Evolutionary conservation across 768 basidiomycete species (phyloP).

Genomic region (Tremella fuciformis): DNA sequence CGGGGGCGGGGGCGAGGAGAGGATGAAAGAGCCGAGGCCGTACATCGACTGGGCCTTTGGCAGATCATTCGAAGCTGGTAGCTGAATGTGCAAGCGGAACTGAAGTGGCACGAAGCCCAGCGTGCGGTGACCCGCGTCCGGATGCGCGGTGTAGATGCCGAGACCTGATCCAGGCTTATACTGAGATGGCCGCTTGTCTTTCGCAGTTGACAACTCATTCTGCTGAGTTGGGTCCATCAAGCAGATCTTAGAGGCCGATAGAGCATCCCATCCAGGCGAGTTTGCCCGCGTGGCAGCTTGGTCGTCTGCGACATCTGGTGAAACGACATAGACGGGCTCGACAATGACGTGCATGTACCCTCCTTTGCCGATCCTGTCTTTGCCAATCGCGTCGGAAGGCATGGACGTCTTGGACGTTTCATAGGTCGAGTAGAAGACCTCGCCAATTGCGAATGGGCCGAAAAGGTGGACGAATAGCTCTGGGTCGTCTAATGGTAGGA

Average conservation of each 20-base stretch:
- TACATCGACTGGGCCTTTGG: not conserved
- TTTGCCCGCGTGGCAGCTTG: not conserved
- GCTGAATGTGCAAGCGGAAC: conserved; percentile 1
- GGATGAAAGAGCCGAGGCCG: not conserved
- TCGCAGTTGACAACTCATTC: not conserved
- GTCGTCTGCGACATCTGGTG: not conserved
- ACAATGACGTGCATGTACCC: conserved; percentile 1
- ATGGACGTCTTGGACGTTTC: not conserved
- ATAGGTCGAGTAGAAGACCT: conserved; percentile 3
- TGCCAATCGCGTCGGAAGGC: not conserved
- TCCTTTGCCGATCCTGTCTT: not conserved
- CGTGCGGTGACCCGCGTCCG: no score
- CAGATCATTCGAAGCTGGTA: not conserved
- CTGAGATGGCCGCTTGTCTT: not conserved
- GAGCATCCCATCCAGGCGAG: not conserved
- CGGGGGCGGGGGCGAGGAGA: not conserved
- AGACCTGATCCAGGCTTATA: not conserved
- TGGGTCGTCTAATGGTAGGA: not conserved
- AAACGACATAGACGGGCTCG: conserved; percentile 3
- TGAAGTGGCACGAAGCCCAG: not conserved
- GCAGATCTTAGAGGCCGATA: not conserved
- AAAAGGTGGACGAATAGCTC: not conserved
- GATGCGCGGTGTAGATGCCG: not conserved
- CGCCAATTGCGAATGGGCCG: not conserved
- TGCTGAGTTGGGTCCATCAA: conserved; percentile 3